Evolutionary conservation across 2,329 filamentous ascomycete genomes (phyloP), one percentile per base, ranked within the genome.

Genomic region (Annulohypoxylon truncatum): DNA sequence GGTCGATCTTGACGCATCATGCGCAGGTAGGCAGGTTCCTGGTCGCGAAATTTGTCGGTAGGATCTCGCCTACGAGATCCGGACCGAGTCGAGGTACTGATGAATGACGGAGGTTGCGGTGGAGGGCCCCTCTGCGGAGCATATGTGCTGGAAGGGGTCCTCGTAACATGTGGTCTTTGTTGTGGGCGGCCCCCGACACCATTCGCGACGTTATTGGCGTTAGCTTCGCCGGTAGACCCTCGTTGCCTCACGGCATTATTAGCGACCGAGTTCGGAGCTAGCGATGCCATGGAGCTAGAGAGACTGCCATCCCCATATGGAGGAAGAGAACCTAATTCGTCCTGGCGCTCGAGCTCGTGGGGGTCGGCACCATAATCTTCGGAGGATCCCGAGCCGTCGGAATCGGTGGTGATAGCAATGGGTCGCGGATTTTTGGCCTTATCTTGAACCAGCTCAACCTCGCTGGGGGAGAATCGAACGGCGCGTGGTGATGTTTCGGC

Each of bases 11-110:
- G 93, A 62, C 94, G 90, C 75, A 98, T 87, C 72, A 95, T 90
- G 79, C 97, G 93, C 31, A 98, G 91, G 77, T 99, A 99, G 61
- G 95, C 95, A 77, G 94, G 93, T 79, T 98, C 95, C 79, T 98
- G 93, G 50, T 92, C 92, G 65, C 92, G 85, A 61, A 83, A 87
- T 76, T 83, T 74, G 79, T 82, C 67, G 81, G 76, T 61, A 78
- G 80, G 50, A 53, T 77, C 75, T 80, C 80, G 88, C 80, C 76
- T 87, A 80, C 69, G 85, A 79, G 71, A 82, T 58, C 75, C 77
- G 51, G 75, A 78, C 42, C 77, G 79, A 56, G 81, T 78, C 46
- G 80, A 80, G 65, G 80, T 77, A 64, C 81, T 82, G 33, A 82
- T 78, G 52, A 82, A 72, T 33, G 62, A 61, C 9, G 67, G 60